phyloP scores from a whole-genome alignment of 2,329 filamentous ascomycete species.

The Colletotrichum melonis region DNA sequence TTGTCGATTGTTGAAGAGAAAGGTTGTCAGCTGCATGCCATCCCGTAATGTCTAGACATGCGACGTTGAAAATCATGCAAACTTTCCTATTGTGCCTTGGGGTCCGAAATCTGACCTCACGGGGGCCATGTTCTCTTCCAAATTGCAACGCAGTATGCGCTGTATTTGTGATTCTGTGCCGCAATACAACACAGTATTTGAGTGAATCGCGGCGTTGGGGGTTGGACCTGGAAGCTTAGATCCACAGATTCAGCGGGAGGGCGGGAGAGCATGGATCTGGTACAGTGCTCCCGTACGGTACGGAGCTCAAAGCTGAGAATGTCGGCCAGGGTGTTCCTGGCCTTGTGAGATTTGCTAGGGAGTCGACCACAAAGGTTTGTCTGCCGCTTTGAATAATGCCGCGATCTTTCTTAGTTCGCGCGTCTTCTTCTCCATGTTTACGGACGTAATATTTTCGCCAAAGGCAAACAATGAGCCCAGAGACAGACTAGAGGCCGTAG shows the following conservation, averaged over 20 bases:
- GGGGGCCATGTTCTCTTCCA: neutral
- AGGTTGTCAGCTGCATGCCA: slow-evolving; percentile 3
- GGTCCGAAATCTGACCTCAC: neutral
- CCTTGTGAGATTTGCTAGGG: slow-evolving; percentile 15
- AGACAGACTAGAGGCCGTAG: slow-evolving; percentile 5
- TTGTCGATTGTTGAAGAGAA: neutral
- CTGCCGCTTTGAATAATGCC: slow-evolving; percentile 13
- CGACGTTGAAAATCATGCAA: slow-evolving; percentile 27
- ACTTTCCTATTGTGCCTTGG: slow-evolving; percentile 1
- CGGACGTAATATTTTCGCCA: slow-evolving; percentile 28
- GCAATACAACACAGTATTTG: slow-evolving; percentile 8
- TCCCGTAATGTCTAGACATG: slow-evolving; percentile 4
- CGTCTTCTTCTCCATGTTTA: slow-evolving; percentile 15
- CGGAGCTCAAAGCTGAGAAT: slow-evolving; percentile 18
- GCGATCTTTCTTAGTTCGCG: neutral
- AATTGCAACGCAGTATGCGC: neutral
- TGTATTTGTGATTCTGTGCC: slow-evolving; percentile 15
- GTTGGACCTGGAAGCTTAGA: slow-evolving; percentile 21
- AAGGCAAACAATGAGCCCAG: slow-evolving; percentile 5
- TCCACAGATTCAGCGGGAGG: slow-evolving; percentile 33
- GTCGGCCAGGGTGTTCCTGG: slow-evolving; percentile 23
- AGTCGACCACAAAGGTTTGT: slow-evolving; percentile 20
- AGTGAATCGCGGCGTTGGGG: slow-evolving; percentile 14
- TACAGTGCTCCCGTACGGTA: slow-evolving; percentile 35
- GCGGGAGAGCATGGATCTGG: slow-evolving; percentile 32